Conservation (phyloP, 208 protist species). For the Trypanosoma vivax region DNA sequence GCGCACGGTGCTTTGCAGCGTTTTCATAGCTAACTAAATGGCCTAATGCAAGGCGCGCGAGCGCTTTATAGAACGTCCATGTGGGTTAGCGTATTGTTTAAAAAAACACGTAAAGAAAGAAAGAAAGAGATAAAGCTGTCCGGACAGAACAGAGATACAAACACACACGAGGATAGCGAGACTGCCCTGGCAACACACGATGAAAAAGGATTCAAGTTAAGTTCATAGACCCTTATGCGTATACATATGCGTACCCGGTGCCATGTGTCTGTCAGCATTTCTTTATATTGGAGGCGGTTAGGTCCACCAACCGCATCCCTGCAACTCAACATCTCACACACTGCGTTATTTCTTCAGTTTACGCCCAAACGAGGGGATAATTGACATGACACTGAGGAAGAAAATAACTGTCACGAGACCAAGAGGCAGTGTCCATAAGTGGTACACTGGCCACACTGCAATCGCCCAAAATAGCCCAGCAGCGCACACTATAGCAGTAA, state of each 20-base stretch:
- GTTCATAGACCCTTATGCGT: too few relatives aligned
- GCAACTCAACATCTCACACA: too few relatives aligned
- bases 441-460: conserved; percentile 66
- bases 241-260: too few relatives aligned
- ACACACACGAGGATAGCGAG: too few relatives aligned
- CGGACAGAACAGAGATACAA: neutral
- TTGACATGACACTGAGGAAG: conserved; percentile 14
- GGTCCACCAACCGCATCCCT: too few relatives aligned
- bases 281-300: too few relatives aligned
- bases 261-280: too few relatives aligned
- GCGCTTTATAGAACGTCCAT: neutral
- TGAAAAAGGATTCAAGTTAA: too few relatives aligned
- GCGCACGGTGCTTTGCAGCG: conserved; percentile 52
- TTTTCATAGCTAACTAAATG: conserved; percentile 41
- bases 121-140: conserved; percentile 3
- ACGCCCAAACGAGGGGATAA: conserved; percentile 3
- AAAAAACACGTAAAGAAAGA: conserved; percentile 1
- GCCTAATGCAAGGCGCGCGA: neutral
- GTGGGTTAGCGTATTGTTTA: neutral
- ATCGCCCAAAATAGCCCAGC: conserved; percentile 50
- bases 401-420: conserved; percentile 13
- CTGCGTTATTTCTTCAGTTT: conserved; percentile 22
- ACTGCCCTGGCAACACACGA: too few relatives aligned
- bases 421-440: conserved; percentile 50
- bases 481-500: conserved; percentile 24